Conservation (phyloP, 176 grass and related monocot genomes). For the Eleusine coracana region DNA sequence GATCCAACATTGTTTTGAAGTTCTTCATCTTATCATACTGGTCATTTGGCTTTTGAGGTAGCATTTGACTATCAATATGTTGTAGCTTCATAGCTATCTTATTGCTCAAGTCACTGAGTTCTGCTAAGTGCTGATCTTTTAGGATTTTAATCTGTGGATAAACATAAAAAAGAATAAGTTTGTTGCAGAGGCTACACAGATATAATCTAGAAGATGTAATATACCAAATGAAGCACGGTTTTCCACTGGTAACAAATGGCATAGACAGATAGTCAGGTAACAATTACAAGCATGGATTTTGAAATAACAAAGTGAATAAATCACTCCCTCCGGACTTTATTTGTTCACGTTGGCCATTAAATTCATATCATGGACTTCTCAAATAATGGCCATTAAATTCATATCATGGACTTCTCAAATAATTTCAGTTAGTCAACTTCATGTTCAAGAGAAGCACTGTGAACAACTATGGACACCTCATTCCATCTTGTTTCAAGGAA, state of each 20-base stretch:
- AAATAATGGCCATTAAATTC: conserved; percentile 4
- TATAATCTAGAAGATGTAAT: conserved; percentile 4
- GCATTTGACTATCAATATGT: conserved; percentile 56
- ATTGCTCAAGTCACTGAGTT: conserved; percentile 68
- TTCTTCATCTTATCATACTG: conserved; percentile 71
- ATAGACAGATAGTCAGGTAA: background rate
- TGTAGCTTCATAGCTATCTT: conserved; percentile 70
- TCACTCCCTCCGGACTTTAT: no score
- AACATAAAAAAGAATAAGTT: conserved; percentile 28
- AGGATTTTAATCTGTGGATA: conserved; percentile 67
- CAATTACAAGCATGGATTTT: conserved; percentile 14
- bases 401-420: background rate
- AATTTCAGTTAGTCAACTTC: background rate
- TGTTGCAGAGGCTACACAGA: background rate
- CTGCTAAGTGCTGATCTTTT: conserved; percentile 69
- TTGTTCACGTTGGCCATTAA: background rate
- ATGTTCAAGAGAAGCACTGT: background rate
- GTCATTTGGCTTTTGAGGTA: conserved; percentile 45
- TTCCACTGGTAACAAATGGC: background rate
- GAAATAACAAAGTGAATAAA: background rate
- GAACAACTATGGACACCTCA: background rate
- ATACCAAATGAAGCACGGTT: background rate
- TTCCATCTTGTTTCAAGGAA: background rate
- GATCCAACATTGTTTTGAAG: conserved; percentile 64
- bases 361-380: background rate